phyloP scores from a whole-genome alignment of 2,329 filamentous ascomycete genomes.

The Leptodontidium sp. region DNA sequence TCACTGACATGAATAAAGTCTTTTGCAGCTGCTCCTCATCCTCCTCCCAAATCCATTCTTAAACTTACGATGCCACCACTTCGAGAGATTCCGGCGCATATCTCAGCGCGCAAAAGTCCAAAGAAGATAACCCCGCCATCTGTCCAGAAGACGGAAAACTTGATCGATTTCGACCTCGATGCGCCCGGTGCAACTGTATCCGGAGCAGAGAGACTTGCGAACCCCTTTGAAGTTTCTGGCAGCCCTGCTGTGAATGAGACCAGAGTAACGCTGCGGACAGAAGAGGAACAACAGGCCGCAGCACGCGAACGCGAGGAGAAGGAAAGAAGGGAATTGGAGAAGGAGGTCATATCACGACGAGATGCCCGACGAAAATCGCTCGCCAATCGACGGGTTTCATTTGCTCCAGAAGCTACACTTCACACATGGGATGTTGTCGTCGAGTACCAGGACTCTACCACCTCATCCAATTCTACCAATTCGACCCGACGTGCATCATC shows the following conservation, averaged over 20 bases:
- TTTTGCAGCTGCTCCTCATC: conserved; percentile 46
- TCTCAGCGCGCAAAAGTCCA: conserved; percentile 42
- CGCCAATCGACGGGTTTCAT: conserved; percentile 92
- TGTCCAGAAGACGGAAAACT: conserved; percentile 33
- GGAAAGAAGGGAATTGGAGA: conserved; percentile 65
- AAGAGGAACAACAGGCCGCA: conserved; percentile 75
- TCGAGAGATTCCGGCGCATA: conserved; percentile 68
- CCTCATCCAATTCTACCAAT: conserved; percentile 75
- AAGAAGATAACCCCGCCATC: conserved; percentile 43
- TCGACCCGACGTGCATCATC: conserved; percentile 78
- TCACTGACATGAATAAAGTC: conserved; percentile 40
- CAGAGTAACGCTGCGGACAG: conserved; percentile 71
- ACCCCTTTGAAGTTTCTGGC: conserved; percentile 55
- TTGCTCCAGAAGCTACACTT: conserved; percentile 94
- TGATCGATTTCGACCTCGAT: conserved; percentile 44
- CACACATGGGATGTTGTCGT: conserved; percentile 93
- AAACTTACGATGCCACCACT: conserved; percentile 77
- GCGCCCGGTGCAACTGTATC: conserved; percentile 35
- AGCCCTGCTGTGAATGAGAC: conserved; percentile 49
- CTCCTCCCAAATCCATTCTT: conserved; percentile 74
- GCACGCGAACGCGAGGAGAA: conserved; percentile 74
- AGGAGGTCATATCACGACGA: conserved; percentile 73
- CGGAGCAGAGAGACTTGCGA: conserved; percentile 53
- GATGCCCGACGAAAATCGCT: conserved; percentile 93
- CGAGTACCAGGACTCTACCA: conserved; percentile 89